Percentiles rank a stretch among this genome's conserved stretches.
Conservation (phyloP, 2,329 filamentous ascomycete species). For the Xylaria sp. region DNA sequence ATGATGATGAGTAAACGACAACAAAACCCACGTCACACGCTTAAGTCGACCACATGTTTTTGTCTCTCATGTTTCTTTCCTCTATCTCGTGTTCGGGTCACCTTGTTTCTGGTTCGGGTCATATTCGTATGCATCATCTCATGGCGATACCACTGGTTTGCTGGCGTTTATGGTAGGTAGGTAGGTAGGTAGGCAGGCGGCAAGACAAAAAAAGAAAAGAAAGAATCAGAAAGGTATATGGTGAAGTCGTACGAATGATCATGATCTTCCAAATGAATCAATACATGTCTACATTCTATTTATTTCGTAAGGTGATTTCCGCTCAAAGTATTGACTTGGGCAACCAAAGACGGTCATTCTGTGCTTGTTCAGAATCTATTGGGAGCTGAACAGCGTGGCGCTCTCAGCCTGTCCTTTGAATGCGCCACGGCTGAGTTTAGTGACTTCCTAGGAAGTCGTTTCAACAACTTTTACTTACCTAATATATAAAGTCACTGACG, state of each 20-base stretch:
- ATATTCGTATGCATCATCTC: conserved; percentile 45
- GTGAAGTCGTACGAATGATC: conserved; percentile 29
- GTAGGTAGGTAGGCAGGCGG: conserved; percentile 28
- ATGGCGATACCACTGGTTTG: conserved; percentile 46
- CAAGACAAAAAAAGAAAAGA: conserved; percentile 31
- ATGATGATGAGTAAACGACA: conserved; percentile 37
- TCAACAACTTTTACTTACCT: too few species aligned
- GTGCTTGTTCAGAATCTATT: too few species aligned
- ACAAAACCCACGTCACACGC: not conserved
- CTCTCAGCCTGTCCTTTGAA: too few species aligned
- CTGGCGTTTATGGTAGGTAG: conserved; percentile 44
- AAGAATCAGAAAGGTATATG: conserved; percentile 19
- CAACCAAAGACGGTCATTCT: not conserved
- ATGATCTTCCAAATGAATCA: conserved; percentile 20
- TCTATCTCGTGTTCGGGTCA: conserved; percentile 19
- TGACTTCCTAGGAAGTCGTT: too few species aligned
- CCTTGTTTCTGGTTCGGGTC: conserved; percentile 13
- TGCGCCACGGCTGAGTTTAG: too few species aligned
- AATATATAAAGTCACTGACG: too few species aligned
- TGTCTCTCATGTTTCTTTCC: conserved; percentile 1
- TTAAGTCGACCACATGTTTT: too few species aligned
- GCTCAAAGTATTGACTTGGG: not conserved
- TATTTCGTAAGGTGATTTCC: not conserved
- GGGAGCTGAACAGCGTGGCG: too few species aligned
- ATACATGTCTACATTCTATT: not conserved